Evolutionary conservation across 1,284 basidiomycete genomes (phyloP), one percentile per base, ranked within the genome.

Genomic region (Paramarasmius palmivorus): DNA sequence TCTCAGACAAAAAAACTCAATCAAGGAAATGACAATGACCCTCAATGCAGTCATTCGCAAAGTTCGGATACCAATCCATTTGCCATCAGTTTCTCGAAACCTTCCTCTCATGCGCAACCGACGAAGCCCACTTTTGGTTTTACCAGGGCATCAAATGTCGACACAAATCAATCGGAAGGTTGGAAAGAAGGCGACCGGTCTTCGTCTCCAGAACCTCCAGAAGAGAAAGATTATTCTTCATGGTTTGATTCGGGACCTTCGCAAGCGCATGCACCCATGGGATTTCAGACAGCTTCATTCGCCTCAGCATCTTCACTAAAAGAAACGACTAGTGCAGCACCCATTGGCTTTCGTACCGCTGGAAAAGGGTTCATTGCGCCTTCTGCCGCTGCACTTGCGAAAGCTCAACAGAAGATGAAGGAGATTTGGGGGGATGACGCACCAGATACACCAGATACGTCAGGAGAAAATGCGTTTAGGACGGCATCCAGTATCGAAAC

Each of bases 311-410:
- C 56, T 32, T 25, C 44, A 15, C 9, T 52, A 2, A 37, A 15
- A 15, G 32, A 19, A 5, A 45, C 47, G 8, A 50, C 41, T 14
- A 22, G 34, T 19, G 10, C 26, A 17, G 20, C 45, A 17, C 12
- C 23, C 2, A 5, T 41, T 9, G 58, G 50, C 4, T 59, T 59
- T 38, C 46, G 52, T 25, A 57, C 58, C 7, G 72, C 72, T 4
- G 69, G 70, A 1, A 70, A 71, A 45, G 67, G 68, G 2, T 42
- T 73, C 17, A 68, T 84, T 6, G 64, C 72, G 36, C 86, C 86
- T 0, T 86, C 87, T 2, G 73, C 71, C n/a, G 71, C 70, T 22
- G 84, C 88, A 1, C 63, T 88, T 6, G 78, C 76, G 4, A 75
- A 75, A 57, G 87, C 86, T 0, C 69, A 77, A 62, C 73, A 76